Conservation (phyloP, 2,329 filamentous ascomycete species). For the Colletotrichum sp. region DNA sequence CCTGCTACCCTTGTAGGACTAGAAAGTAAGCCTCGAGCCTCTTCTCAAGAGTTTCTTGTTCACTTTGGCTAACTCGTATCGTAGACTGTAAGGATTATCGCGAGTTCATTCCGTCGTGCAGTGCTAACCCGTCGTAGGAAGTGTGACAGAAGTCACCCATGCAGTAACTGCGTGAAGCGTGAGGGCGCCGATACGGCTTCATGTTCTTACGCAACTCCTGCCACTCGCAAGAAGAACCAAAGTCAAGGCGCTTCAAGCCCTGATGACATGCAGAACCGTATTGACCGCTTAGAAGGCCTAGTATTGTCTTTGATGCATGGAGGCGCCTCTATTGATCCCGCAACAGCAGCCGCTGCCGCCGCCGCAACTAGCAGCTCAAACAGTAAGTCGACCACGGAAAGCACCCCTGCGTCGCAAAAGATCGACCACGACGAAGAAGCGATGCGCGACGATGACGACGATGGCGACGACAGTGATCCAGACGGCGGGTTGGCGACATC, state of each 20-base stretch:
- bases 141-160: conserved; percentile 90
- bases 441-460: conserved; percentile 55
- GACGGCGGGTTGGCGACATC: conserved; percentile 74
- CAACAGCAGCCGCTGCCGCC: conserved; percentile 36
- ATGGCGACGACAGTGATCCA: conserved; percentile 68
- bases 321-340: conserved; percentile 60
- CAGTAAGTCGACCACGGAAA: conserved; percentile 42
- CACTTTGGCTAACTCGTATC: conserved; percentile 24
- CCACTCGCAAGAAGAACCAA: conserved; percentile 75
- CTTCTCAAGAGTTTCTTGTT: conserved; percentile 7
- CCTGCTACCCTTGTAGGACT: conserved; percentile 88
- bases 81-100: conserved; percentile 39
- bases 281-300: conserved; percentile 90
- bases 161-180: conserved; percentile 92
- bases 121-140: conserved; percentile 64
- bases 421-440: conserved; percentile 63
- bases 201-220: conserved; percentile 82
- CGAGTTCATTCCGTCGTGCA: background rate
- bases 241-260: conserved; percentile 67
- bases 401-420: conserved; percentile 44
- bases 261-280: conserved; percentile 98
- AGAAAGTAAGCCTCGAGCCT: conserved; percentile 72
- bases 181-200: conserved; percentile 81
- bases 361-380: conserved; percentile 25
- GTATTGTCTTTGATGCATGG: conserved; percentile 95